phyloP scores from a whole-genome alignment of 495 filamentous ascomycete genomes.

The Xylona heveae region DNA sequence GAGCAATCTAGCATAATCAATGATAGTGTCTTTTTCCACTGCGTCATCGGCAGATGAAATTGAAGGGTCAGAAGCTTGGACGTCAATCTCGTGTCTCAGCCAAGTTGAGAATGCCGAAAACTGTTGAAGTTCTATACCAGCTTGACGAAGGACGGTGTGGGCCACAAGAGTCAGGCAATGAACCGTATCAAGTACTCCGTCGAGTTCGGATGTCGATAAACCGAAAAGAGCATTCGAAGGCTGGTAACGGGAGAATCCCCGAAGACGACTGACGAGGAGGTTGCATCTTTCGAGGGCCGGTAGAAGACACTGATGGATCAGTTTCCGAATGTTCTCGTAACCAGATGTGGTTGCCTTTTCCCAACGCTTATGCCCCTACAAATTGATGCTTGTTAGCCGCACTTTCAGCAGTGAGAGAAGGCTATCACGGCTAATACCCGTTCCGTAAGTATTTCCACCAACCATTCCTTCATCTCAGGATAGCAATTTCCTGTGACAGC shows the following conservation, averaged over 20 bases:
- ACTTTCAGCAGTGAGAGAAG: not conserved
- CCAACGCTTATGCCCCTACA: slow-evolving; percentile 83
- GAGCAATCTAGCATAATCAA: slow-evolving; percentile 26
- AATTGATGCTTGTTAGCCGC: not conserved
- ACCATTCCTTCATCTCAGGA: slow-evolving; percentile 59
- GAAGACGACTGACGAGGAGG: slow-evolving; percentile 61
- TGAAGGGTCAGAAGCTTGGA: slow-evolving; percentile 23
- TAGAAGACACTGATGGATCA: slow-evolving; percentile 70
- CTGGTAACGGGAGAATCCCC: slow-evolving; percentile 71
- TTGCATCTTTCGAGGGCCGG: slow-evolving; percentile 68
- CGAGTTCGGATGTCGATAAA: slow-evolving; percentile 27
- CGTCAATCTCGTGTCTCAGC: slow-evolving; percentile 70
- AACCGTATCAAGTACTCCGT: slow-evolving; percentile 13
- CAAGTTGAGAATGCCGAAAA: slow-evolving; percentile 66
- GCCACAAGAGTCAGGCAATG: slow-evolving; percentile 37
- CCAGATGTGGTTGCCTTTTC: slow-evolving; percentile 64
- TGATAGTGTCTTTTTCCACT: slow-evolving; percentile 28
- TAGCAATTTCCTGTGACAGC: slow-evolving; percentile 70
- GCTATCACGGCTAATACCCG: no score
- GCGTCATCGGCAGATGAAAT: slow-evolving; percentile 25
- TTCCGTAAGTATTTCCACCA: slow-evolving; percentile 71
- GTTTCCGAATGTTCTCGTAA: slow-evolving; percentile 50
- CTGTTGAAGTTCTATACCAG: slow-evolving; percentile 56
- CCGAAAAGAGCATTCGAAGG: slow-evolving; percentile 43
- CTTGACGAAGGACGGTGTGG: slow-evolving; percentile 46